phyloP scores from a whole-genome alignment of 306 rosid species.

The Sphenostylis stenocarpa region DNA sequence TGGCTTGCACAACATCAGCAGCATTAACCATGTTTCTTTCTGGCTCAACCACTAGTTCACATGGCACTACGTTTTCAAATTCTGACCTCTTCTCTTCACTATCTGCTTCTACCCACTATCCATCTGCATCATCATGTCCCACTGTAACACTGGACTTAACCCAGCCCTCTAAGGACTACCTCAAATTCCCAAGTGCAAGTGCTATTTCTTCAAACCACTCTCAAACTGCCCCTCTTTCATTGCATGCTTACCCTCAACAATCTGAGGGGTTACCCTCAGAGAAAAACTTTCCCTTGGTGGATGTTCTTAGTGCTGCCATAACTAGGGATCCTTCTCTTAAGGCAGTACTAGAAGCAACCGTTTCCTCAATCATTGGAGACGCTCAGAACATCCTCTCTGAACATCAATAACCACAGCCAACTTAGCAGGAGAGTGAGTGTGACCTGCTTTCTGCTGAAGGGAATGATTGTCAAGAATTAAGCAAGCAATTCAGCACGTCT shows the following conservation, averaged over 20 bases:
- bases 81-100: constrained; percentile 23
- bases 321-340: constrained; percentile 36
- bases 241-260: constrained; percentile 11
- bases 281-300: constrained; percentile 25
- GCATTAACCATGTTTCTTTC: constrained; percentile 47
- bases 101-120: not conserved
- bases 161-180: not conserved
- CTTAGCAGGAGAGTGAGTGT: too few species aligned
- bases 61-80: not conserved
- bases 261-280: not conserved
- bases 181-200: constrained; percentile 5
- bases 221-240: constrained; percentile 13
- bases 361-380: constrained; percentile 32
- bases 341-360: constrained; percentile 30
- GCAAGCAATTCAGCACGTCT: not conserved
- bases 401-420: not conserved
- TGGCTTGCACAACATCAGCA: constrained; percentile 47
- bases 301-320: constrained; percentile 34
- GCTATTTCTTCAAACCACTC: constrained; percentile 25
- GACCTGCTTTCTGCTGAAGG: too few species aligned
- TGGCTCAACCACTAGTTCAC: constrained; percentile 41
- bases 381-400: too few species aligned
- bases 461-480: not conserved
- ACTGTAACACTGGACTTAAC: constrained; percentile 50
- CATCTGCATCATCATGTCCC: constrained; percentile 42